Conservation (phyloP, 2,329 filamentous ascomycete species). For the Tolypocladium ophioglossoides region DNA sequence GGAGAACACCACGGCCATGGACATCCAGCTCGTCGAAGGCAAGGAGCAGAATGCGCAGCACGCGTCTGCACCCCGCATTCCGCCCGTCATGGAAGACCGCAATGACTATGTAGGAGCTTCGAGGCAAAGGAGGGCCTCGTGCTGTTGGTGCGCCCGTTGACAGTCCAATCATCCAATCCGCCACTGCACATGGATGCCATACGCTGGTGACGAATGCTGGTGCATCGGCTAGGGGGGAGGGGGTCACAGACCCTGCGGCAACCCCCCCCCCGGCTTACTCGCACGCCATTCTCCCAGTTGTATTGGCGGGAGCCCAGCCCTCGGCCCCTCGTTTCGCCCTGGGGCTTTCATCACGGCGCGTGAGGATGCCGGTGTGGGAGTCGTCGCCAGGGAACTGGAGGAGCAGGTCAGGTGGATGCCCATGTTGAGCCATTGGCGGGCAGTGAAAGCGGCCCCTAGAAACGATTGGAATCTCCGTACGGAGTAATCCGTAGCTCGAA, state of each 20-base stretch:
- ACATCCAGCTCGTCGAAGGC: background rate
- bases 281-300: slow-evolving; percentile 1
- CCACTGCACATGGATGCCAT: background rate
- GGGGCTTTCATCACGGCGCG: background rate
- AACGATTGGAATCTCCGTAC: background rate
- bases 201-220: background rate
- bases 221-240: too few relatives aligned
- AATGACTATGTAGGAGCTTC: too few relatives aligned
- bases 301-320: background rate
- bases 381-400: background rate
- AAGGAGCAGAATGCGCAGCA: background rate
- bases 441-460: background rate
- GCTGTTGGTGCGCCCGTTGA: background rate
- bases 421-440: background rate
- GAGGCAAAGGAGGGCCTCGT: too few relatives aligned
- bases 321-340: background rate
- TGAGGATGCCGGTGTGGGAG: background rate
- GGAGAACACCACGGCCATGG: background rate
- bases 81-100: background rate
- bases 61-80: background rate
- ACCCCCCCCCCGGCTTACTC: background rate
- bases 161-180: background rate
- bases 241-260: too few relatives aligned
- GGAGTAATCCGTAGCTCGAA: too few relatives aligned
- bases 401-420: background rate